phyloP scores from a whole-genome alignment of 345 rosid species.

The Dipteronia sinensis region DNA sequence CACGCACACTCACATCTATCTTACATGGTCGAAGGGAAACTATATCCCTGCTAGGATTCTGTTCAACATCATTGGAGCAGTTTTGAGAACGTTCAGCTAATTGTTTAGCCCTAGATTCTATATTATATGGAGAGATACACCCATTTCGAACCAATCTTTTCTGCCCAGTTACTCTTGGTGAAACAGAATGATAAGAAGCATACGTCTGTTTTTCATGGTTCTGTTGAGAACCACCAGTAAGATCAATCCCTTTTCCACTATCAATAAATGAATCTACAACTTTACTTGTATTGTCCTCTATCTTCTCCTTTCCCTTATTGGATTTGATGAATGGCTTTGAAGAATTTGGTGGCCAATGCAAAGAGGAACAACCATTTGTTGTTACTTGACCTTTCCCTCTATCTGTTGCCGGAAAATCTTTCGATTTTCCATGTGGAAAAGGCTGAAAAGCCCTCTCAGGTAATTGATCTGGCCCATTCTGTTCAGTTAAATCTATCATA shows the following conservation, averaged over 20 bases:
- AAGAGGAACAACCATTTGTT: constrained; percentile 27
- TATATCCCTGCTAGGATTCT: constrained; percentile 25
- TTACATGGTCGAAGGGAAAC: constrained; percentile 35
- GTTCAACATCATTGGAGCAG: constrained; percentile 28
- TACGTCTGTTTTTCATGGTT: constrained; percentile 26
- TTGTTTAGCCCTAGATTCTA: constrained; percentile 53
- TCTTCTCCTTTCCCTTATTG: constrained; percentile 74
- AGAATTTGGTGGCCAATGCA: constrained; percentile 29
- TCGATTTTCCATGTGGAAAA: constrained; percentile 29
- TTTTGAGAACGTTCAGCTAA: constrained; percentile 30
- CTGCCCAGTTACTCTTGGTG: constrained; percentile 48
- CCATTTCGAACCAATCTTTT: constrained; percentile 88
- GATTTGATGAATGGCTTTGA: constrained; percentile 30
- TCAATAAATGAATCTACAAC: constrained; percentile 37
- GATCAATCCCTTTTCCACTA: constrained; percentile 39
- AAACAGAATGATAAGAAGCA: constrained; percentile 28
- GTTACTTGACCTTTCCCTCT: constrained; percentile 25
- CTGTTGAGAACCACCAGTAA: constrained; percentile 36
- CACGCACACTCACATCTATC: constrained; percentile 41
- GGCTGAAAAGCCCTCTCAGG: constrained; percentile 32
- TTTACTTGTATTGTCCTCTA: constrained; percentile 32
- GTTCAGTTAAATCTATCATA: constrained; percentile 29
- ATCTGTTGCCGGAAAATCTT: constrained; percentile 31
- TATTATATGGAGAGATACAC: constrained; percentile 76
- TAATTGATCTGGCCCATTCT: constrained; percentile 25